A percentile compares a stretch with the other conserved stretches of the same genome.
These are phyloP conservation scores for Kwoniella mangroviensis DNA, from an alignment of 768 basidiomycete genomes.

Conservation along the genomic window DNA sequence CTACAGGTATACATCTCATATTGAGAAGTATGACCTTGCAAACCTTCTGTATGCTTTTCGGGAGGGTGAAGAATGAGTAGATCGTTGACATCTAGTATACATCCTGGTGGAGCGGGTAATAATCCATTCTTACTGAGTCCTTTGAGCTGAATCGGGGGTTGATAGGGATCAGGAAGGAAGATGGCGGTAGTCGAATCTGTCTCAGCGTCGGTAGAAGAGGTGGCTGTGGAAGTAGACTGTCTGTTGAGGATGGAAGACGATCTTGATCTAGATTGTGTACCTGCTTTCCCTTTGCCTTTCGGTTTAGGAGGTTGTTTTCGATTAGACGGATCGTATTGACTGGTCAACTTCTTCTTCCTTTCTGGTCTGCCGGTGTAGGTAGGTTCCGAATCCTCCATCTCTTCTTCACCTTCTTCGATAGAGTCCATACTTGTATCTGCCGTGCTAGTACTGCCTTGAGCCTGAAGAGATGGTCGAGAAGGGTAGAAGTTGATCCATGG, in stretches of 20 bases:
- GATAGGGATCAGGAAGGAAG: conserved; percentile 24
- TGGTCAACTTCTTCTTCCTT: background rate
- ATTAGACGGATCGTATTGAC: background rate
- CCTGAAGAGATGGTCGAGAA: background rate
- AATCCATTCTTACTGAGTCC: conserved; percentile 24
- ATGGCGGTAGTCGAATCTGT: conserved; percentile 2
- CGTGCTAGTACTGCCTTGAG: background rate
- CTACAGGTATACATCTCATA: conserved; percentile 53
- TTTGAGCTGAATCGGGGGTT: conserved; percentile 25
- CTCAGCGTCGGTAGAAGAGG: background rate
- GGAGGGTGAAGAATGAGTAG: conserved; percentile 45
- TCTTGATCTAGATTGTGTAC: conserved; percentile 2
- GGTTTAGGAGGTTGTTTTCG: background rate
- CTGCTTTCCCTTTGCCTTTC: conserved; percentile 12
- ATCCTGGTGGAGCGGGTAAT: conserved; percentile 34
- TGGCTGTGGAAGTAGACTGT: background rate
- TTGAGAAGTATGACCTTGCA: conserved; percentile 25
- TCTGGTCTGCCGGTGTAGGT: background rate
- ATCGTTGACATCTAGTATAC: conserved; percentile 39
- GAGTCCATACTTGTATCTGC: background rate
- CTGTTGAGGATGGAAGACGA: background rate
- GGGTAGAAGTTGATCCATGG: conserved; percentile 5
- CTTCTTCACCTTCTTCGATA: conserved; percentile 12
- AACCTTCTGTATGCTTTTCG: background rate
- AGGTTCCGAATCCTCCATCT: background rate